Conservation (phyloP, 2,329 filamentous ascomycete genomes). For the Fusarium euwallaceae region DNA sequence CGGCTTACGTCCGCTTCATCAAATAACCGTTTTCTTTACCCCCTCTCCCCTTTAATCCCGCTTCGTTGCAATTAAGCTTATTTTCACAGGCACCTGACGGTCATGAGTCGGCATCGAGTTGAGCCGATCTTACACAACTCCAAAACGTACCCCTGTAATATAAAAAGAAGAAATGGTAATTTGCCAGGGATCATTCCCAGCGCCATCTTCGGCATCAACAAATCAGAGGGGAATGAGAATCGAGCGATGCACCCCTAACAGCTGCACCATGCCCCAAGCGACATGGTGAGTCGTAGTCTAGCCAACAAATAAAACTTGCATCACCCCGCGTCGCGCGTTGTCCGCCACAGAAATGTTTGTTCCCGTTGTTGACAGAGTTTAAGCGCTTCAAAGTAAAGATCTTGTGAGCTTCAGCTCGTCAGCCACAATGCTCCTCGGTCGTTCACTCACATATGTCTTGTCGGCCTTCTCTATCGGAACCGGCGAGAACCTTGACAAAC, state of each 20-base stretch:
- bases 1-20: neutral
- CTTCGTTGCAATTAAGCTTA: neutral
- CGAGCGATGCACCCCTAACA: neutral
- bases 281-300: neutral
- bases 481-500: neutral
- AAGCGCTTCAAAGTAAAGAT: neutral
- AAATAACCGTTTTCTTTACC: neutral
- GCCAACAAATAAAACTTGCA: neutral
- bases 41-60: neutral
- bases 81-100: neutral
- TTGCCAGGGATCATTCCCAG: neutral
- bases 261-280: neutral
- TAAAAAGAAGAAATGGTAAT: neutral
- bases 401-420: neutral
- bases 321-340: neutral
- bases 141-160: neutral
- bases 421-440: neutral
- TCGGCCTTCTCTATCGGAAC: neutral
- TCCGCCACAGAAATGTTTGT: neutral
- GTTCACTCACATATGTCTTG: neutral
- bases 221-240: neutral
- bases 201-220: neutral
- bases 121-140: neutral
- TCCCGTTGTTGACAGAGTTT: neutral
- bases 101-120: neutral